Evolutionary conservation across 768 basidiomycete genomes (phyloP).

Genomic region (Gelatoporia subvermispora): DNA sequence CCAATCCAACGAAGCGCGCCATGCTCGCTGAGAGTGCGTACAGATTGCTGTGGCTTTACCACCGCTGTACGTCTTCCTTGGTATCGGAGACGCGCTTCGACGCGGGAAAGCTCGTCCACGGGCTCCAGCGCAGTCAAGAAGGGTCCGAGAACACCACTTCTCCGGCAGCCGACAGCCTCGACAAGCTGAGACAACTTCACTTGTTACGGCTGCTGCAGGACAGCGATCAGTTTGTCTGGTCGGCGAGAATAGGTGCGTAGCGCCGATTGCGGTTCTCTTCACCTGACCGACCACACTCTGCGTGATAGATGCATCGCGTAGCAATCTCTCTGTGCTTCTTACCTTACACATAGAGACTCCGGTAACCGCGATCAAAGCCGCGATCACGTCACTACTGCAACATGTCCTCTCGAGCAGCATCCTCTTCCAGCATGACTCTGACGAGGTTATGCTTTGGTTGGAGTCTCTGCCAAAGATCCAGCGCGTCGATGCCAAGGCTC

Average conservation of each 20-base stretch:
- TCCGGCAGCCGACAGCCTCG: conserved; percentile 34
- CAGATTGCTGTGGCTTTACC: conserved; percentile 81
- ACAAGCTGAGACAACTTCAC: conserved; percentile 70
- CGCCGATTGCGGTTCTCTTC: background rate
- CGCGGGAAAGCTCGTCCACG: conserved; percentile 68
- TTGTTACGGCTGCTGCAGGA: conserved; percentile 68
- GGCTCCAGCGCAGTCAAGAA: conserved; percentile 29
- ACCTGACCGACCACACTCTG: background rate
- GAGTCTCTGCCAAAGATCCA: conserved; percentile 48
- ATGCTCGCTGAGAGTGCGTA: conserved; percentile 79
- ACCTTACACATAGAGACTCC: conserved; percentile 50
- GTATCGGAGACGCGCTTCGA: conserved; percentile 83
- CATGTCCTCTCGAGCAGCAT: conserved; percentile 68
- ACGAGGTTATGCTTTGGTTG: conserved; percentile 76
- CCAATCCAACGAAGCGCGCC: conserved; percentile 40
- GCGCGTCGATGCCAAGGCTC: conserved; percentile 36
- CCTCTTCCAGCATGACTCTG: conserved; percentile 72
- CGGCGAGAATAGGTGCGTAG: conserved; percentile 57
- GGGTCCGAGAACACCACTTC: conserved; percentile 5
- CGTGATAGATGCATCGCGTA: conserved; percentile 39
- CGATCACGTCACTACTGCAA: conserved; percentile 49
- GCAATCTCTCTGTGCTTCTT: conserved; percentile 70
- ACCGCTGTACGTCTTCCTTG: conserved; percentile 65
- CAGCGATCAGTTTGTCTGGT: conserved; percentile 78
- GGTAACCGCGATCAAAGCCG: conserved; percentile 47